Conservation (phyloP, 1,284 basidiomycete species). For the Cystobasidium pallidum region DNA sequence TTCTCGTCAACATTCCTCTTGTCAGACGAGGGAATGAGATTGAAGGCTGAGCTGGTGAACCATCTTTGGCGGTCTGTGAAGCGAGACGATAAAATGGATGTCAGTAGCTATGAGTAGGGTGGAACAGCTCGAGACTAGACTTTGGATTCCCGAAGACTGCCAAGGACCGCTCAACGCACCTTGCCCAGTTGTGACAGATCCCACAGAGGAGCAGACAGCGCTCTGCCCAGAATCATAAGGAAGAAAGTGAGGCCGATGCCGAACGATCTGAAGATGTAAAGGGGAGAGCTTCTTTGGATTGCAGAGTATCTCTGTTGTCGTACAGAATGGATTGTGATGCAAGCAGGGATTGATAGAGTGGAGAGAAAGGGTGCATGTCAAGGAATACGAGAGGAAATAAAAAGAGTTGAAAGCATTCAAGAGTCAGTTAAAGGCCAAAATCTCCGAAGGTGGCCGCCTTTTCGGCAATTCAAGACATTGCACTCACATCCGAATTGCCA, state of each 20-base stretch:
- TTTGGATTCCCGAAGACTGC: too few species aligned
- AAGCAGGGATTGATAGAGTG: background rate
- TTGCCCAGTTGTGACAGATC: constrained; percentile 49
- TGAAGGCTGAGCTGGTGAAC: constrained; percentile 43
- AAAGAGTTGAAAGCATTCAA: too few species aligned
- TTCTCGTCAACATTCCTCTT: constrained; percentile 54
- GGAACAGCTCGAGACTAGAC: too few species aligned
- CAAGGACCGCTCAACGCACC: too few species aligned
- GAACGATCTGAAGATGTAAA: constrained; percentile 54
- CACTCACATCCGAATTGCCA: constrained; percentile 46
- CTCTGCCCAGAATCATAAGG: constrained; percentile 54
- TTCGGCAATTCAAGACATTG: too few species aligned
- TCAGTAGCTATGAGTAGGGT: too few species aligned
- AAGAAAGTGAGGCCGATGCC: constrained; percentile 55
- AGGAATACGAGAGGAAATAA: too few species aligned
- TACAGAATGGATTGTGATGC: background rate
- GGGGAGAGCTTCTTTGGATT: constrained; percentile 53
- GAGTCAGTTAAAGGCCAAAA: too few species aligned
- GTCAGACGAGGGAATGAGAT: constrained; percentile 55
- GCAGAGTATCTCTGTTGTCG: constrained; percentile 50
- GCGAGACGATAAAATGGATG: constrained; percentile 45
- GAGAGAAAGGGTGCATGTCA: background rate
- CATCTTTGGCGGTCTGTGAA: constrained; percentile 26
- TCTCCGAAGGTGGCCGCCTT: too few species aligned
- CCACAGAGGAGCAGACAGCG: constrained; percentile 54